phyloP scores from a whole-genome alignment of 441 rosid species.

The Brassica balearica region DNA sequence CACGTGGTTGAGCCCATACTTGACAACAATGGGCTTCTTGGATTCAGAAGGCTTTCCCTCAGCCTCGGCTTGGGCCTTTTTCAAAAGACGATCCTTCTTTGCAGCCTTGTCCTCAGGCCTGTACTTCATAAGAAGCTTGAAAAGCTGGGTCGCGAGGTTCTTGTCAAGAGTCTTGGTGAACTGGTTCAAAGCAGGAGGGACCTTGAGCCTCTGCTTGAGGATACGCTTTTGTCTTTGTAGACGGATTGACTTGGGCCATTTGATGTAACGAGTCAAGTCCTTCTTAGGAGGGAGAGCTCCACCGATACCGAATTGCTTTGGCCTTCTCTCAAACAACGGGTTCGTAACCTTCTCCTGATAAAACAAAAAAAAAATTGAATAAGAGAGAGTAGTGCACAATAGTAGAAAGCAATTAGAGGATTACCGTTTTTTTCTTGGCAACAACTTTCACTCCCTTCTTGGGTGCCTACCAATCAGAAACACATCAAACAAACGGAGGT shows the following conservation, averaged over 20 bases:
- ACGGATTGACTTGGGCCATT: constrained; percentile 78
- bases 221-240: constrained; percentile 86
- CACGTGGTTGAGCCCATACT: constrained; percentile 82
- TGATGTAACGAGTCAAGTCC: constrained; percentile 72
- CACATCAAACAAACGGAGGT: neutral
- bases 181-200: constrained; percentile 86
- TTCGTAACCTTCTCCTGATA: constrained; percentile 75
- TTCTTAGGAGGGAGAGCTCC: constrained; percentile 90
- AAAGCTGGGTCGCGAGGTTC: constrained; percentile 71
- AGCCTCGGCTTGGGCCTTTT: constrained; percentile 74
- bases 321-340: constrained; percentile 83
- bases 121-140: constrained; percentile 78
- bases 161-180: constrained; percentile 88
- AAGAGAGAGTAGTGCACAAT: neutral
- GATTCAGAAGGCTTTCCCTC: constrained; percentile 71
- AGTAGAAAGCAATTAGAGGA: neutral
- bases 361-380: too few species aligned
- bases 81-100: constrained; percentile 74
- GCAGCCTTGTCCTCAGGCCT: constrained; percentile 87
- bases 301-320: constrained; percentile 86
- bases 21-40: constrained; percentile 81
- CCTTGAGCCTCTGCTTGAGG: constrained; percentile 83
- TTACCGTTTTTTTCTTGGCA: constrained; percentile 55
- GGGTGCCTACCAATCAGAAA: constrained; percentile 35
- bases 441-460: constrained; percentile 54